Evolutionary conservation across 371 early-diverging fungal species (phyloP).

Genomic region (Mucor piriformis): DNA sequence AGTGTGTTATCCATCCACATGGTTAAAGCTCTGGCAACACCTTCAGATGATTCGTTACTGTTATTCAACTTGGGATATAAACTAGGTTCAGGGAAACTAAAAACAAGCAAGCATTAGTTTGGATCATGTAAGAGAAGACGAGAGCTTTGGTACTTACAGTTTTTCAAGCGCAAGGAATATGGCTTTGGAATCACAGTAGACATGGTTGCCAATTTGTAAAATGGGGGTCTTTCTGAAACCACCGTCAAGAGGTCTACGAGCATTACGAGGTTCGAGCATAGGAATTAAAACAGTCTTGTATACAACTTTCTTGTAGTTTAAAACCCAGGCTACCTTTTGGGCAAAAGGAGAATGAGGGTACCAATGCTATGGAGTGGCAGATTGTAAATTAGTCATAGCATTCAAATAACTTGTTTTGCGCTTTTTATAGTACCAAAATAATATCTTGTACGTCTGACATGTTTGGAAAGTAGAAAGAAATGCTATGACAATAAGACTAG

Average conservation of each 20-base stretch:
- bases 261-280: constrained; percentile 37
- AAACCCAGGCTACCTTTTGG: constrained; percentile 37
- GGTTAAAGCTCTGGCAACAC: constrained; percentile 16
- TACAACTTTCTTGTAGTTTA: constrained; percentile 42
- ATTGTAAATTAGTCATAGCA: background rate
- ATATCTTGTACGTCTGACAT: background rate
- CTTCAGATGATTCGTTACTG: constrained; percentile 4
- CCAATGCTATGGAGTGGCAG: constrained; percentile 30
- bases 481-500: no score
- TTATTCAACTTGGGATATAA: constrained; percentile 12
- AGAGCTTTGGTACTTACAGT: constrained; percentile 31
- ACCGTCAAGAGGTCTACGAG: constrained; percentile 52
- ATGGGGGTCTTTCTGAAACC: constrained; percentile 65
- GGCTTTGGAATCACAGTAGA: constrained; percentile 55
- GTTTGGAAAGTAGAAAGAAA: no score
- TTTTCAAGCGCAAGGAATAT: constrained; percentile 57
- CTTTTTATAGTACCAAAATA: background rate
- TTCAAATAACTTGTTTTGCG: background rate
- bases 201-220: constrained; percentile 61
- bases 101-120: no score
- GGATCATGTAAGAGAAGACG: no score
- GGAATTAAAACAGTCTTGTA: constrained; percentile 39
- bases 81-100: constrained; percentile 23
- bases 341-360: constrained; percentile 37
- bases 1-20: constrained; percentile 19